Base-by-base conservation (phyloP, 2,329 filamentous ascomycete genomes). In the Byssochlamys sp. region DNA sequence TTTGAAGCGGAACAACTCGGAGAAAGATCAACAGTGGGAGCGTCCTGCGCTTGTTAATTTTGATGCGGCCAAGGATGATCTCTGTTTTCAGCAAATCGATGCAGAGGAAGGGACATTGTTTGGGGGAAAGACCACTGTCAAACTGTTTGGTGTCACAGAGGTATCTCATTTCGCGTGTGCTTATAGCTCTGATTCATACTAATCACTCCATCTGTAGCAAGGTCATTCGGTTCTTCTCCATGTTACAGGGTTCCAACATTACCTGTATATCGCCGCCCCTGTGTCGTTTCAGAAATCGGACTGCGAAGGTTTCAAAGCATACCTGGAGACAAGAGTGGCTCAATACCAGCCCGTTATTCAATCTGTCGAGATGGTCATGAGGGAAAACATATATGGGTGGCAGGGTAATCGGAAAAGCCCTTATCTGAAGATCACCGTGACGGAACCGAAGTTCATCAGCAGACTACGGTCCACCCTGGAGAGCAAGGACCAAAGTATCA, bases 11-110 rank as follows among this genome's bases (percentile, higher is more conserved):
- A 89, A 82, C 73, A 97, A 95, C 73, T 81, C 89, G 1, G 94
- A 99, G 70, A 95, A 87, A 72, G 92, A 97, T 71, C 94, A 99
- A 73, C 82, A 90, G 69, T 99, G 94, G 95, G 86, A 87, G 52
- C 78, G 87, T 55, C 87, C 86, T 14, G 72, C 74, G 29, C 70
- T 90, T 29, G 77, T 77, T 25, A 77, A 80, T 63, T 88, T 88
- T 67, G 77, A 87, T 59, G 80, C 86, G 7, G 70, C 81, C 55
- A 84, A 76, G 35, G 84, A 94, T 62, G 86, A 77, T 62, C 78
- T 99, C n/a, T 85, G 83, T 62, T 97, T 99, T 69, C 94, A 99
- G 75, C 88, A 95, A 68, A 99, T 99, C 64, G 95, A 99, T 68
- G 88, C 85, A 1, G 91, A 97, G 69, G 92, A 99, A 71, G 92